Percentiles rank a stretch among this genome's conserved stretches.
phyloP scores from a whole-genome alignment of 2,329 filamentous ascomycete species.

The Aspergillus novofumigatus region DNA sequence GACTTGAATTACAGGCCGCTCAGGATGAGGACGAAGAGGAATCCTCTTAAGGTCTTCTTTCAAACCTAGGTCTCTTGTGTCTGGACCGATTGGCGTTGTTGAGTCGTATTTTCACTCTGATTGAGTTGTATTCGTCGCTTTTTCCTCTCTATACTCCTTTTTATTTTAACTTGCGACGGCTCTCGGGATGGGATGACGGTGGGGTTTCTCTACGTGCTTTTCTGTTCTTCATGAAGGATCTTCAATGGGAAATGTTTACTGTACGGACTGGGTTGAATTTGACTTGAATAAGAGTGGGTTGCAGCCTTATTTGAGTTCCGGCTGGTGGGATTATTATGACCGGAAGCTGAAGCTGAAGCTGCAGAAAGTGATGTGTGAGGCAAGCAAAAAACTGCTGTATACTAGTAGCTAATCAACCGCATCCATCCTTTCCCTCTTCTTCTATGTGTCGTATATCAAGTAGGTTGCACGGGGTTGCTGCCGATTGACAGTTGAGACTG shows the following conservation, averaged over 20 bases:
- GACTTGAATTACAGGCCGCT: slow-evolving; percentile 44
- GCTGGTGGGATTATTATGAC: slow-evolving; percentile 14
- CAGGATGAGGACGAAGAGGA: slow-evolving; percentile 54
- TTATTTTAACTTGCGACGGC: slow-evolving; percentile 25
- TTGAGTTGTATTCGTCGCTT: slow-evolving; percentile 27
- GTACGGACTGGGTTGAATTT: slow-evolving; percentile 25
- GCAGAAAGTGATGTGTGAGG: slow-evolving; percentile 12
- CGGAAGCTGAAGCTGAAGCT: slow-evolving; percentile 17
- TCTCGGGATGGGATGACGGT: slow-evolving; percentile 31
- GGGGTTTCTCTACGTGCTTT: slow-evolving; percentile 26
- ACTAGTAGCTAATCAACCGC: slow-evolving; percentile 24
- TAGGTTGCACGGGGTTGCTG: slow-evolving; percentile 8
- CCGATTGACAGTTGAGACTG: not conserved
- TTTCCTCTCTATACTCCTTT: slow-evolving; percentile 24
- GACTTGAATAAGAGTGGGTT: slow-evolving; percentile 24
- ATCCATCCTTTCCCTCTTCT: slow-evolving; percentile 13
- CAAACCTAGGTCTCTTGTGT: slow-evolving; percentile 20
- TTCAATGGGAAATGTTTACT: slow-evolving; percentile 28
- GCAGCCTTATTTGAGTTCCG: slow-evolving; percentile 14
- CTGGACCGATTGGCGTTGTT: slow-evolving; percentile 32
- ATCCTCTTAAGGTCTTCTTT: slow-evolving; percentile 28
- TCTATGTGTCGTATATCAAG: not conserved
- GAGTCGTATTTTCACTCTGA: slow-evolving; percentile 31
- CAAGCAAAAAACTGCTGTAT: slow-evolving; percentile 23
- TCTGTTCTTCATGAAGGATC: slow-evolving; percentile 28